Evolutionary conservation across 2,329 filamentous ascomycete species (phyloP).

Genomic region (Pestalotiopsis sp.): DNA sequence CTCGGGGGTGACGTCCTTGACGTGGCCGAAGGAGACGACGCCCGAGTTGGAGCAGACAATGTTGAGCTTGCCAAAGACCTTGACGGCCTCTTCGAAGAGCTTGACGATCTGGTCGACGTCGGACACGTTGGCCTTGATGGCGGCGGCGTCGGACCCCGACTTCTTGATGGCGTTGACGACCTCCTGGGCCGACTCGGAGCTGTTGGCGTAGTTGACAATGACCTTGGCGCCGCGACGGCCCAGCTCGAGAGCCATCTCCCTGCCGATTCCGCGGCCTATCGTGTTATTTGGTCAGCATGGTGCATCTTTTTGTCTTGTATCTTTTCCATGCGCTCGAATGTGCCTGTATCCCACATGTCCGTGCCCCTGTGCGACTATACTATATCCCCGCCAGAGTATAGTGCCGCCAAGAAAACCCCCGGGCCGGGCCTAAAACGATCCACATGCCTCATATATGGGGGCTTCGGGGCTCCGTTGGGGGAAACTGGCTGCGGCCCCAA

Average conservation of each 20-base stretch:
- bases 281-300: conserved; percentile 13
- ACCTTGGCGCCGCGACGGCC: conserved; percentile 67
- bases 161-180: conserved; percentile 68
- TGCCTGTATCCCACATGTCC: not conserved
- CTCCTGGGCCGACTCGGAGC: conserved; percentile 62
- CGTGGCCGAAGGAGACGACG: conserved; percentile 68
- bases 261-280: conserved; percentile 64
- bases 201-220: conserved; percentile 70
- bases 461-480: conserved; percentile 15
- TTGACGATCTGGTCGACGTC: conserved; percentile 63
- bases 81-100: conserved; percentile 64
- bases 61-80: conserved; percentile 67
- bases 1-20: conserved; percentile 69
- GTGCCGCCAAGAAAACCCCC: not conserved
- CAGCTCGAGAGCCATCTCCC: conserved; percentile 67
- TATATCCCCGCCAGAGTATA: not conserved
- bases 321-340: no score
- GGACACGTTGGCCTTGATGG: conserved; percentile 69
- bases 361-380: not conserved
- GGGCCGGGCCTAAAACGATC: conserved; percentile 1
- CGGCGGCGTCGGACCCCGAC: conserved; percentile 61
- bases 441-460: no score
- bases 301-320: not conserved
- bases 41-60: conserved; percentile 73
- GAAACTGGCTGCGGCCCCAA: not conserved